Evolutionary conservation across 169 alveolate species (phyloP), one percentile per base, ranked within the genome.

Genomic region (Cryptosporidium muris): DNA sequence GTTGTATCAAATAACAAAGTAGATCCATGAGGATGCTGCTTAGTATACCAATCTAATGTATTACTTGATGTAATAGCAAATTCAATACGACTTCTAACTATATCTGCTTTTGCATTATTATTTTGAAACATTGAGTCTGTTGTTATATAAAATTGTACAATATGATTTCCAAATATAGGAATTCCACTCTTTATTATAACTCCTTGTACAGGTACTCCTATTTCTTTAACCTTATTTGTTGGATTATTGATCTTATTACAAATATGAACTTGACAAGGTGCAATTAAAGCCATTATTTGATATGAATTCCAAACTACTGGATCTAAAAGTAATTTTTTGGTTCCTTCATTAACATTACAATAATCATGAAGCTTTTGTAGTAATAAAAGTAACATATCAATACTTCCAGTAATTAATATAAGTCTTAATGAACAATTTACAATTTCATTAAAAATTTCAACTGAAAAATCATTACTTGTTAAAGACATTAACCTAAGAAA

Each of bases 161-260:
- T 58, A 40, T 54, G 54, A 16, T 68, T 58, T n/a, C 85, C 85
- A 74, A 47, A 74, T 11, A 74, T 63, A n/a, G 85, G 85, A 1
- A 74, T 58, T 3, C 36, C 11, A 5, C 42, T 63, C 11, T 58
- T 45, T 25, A 56, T 11, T 43, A 74, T 40, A 25, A 58, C 62
- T 74, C n/a, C 60, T 7, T 4, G 60, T 36, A 74, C 45, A 3
- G 74, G 68, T 14, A 56, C 2, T 56, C 67, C 62, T n/a, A 56
- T 25, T 0, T 34, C 36, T 1, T 64, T 60, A 7, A 34, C 45
- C 0, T 7, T 37, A 6, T 62, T 51, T 37, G 12, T 14, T 34
- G 25, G 25, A 25, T 25, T 25, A 25, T 25, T 25, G 25, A 25
- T 25, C 25, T 25, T 9, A 62, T 62, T 51, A 5, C n/a, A 34